Base-by-base conservation (phyloP, 306 rosid species). In the Cucurbita argyrosperma region DNA sequence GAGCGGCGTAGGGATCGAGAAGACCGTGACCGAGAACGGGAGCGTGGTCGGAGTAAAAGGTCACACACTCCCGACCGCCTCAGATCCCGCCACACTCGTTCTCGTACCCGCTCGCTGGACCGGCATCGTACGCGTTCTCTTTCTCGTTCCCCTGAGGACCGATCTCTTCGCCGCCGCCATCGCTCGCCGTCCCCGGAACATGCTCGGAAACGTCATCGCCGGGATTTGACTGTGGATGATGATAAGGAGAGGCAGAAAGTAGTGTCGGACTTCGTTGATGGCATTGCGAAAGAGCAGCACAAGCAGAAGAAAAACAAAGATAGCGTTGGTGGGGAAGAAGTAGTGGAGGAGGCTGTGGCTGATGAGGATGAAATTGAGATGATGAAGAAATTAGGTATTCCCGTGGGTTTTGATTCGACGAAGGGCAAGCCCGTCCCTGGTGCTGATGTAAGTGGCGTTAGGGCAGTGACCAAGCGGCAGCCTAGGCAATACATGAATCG, bases 401-500 rank as follows among this genome's bases (percentile, higher is more conserved):
- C 99, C 0, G 39, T 49, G 1, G 97, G 97, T 53, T 91, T 94
- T 70, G 96, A 94, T 62, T 83, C 99, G 40, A 91, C 99, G 5
- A 94, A 94, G 76, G 97, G 99, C 12, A 94, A 91, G 66, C 96
- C 96, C 0, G 99, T 91, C 5, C 51, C 87, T 3, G 99, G 97
- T 23, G 96, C 99, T 5, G 99, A 91, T 30, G 88, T 94, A 52
- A 94, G 99, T 62, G 99, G 91, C 42, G 80, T 89, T 50, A 87
- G 95, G 74, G 91, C 88, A 0, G 96, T 94, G 6, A 89, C 96
- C 4, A 94, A 94, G 84, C 84, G 96, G 39, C 91, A 89, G 76
- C 99, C 99, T 0, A 87, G 99, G 74, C 97, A 94, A 87, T 94
- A 91, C 72, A 94, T 94, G 99, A 94, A 94, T 71, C 90, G 97